Percentiles rank a stretch among this genome's conserved stretches.
Evolutionary conservation across 2,329 filamentous ascomycete genomes (phyloP).

Genomic region (Ophiostoma triangulosporum): DNA sequence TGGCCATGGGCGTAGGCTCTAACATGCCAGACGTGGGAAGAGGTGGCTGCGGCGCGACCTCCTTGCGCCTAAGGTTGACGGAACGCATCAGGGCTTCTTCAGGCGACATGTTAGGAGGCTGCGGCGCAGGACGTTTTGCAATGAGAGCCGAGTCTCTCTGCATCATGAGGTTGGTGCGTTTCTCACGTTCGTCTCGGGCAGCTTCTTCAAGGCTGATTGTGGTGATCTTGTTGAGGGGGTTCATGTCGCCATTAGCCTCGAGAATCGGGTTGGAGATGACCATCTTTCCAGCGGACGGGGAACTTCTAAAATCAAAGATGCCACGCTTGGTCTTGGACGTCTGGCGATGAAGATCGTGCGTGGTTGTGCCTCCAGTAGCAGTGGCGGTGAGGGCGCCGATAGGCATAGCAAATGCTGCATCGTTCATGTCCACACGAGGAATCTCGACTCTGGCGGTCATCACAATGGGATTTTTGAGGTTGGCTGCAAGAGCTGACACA

Average conservation of each 20-base stretch:
- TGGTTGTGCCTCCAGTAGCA: neutral
- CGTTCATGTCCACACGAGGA: neutral
- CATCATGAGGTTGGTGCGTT: slow-evolving; percentile 24
- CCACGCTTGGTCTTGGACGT: slow-evolving; percentile 17
- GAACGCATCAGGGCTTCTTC: slow-evolving; percentile 23
- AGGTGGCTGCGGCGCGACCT: slow-evolving; percentile 19
- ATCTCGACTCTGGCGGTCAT: neutral
- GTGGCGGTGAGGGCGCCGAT: neutral
- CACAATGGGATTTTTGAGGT: neutral
- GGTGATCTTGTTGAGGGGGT: slow-evolving; percentile 30
- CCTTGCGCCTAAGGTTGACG: slow-evolving; percentile 26
- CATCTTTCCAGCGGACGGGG: slow-evolving; percentile 23
- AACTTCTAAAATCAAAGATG: slow-evolving; percentile 17
- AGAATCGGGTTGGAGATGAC: slow-evolving; percentile 38
- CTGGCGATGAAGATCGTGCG: neutral
- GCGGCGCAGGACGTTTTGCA: slow-evolving; percentile 24
- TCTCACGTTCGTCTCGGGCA: slow-evolving; percentile 31
- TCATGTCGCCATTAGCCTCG: slow-evolving; percentile 23
- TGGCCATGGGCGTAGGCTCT: slow-evolving; percentile 22
- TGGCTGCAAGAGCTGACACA: neutral
- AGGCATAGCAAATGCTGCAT: neutral
- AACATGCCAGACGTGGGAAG: slow-evolving; percentile 13
- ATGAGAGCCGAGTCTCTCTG: slow-evolving; percentile 21
- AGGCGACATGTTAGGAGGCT: slow-evolving; percentile 21
- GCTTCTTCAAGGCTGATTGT: slow-evolving; percentile 39